Evolutionary conservation across 495 filamentous ascomycete genomes (phyloP).

Genomic region (Antarctomyces pellizariae): DNA sequence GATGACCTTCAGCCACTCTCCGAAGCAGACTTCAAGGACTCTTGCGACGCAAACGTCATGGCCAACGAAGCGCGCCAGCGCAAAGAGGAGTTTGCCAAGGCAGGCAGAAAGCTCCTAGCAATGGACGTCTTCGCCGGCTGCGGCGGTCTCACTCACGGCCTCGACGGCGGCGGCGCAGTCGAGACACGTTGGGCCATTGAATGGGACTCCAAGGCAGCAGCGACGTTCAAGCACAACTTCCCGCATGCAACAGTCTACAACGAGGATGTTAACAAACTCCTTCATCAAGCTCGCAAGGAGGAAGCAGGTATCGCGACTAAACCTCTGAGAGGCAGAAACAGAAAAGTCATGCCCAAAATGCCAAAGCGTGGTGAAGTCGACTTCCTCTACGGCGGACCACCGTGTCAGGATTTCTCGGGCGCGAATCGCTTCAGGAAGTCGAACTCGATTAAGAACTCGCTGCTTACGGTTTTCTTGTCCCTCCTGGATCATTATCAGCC

Average conservation of each 20-base stretch:
- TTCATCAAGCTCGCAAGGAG: slow-evolving; percentile 1
- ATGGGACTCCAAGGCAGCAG: slow-evolving; percentile 1
- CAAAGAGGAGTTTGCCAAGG: not conserved
- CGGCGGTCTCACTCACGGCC: slow-evolving; percentile 3
- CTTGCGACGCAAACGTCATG: not conserved
- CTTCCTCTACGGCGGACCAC: slow-evolving; percentile 4
- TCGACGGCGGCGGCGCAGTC: slow-evolving; percentile 2
- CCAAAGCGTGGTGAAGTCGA: slow-evolving; percentile 4
- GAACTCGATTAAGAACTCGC: slow-evolving; percentile 4
- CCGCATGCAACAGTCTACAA: not conserved
- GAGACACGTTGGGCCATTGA: slow-evolving; percentile 4
- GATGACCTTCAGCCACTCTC: not conserved
- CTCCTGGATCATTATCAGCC: slow-evolving; percentile 6
- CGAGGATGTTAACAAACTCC: slow-evolving; percentile 2
- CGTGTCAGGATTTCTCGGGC: slow-evolving; percentile 5
- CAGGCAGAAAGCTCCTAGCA: not conserved
- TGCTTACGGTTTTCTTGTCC: slow-evolving; percentile 3
- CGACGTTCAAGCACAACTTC: slow-evolving; percentile 1
- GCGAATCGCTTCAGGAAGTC: slow-evolving; percentile 2
- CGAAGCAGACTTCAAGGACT: not conserved
- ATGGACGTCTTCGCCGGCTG: slow-evolving; percentile 4
- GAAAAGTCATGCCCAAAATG: slow-evolving; percentile 2
- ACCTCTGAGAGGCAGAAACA: not conserved
- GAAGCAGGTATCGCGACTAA: slow-evolving; percentile 1
- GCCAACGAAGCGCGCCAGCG: not conserved